A percentile compares a stretch with the other conserved stretches of the same genome.
phyloP scores from a whole-genome alignment of 2,329 filamentous ascomycete genomes.

The Cryphonectria carpinicola region DNA sequence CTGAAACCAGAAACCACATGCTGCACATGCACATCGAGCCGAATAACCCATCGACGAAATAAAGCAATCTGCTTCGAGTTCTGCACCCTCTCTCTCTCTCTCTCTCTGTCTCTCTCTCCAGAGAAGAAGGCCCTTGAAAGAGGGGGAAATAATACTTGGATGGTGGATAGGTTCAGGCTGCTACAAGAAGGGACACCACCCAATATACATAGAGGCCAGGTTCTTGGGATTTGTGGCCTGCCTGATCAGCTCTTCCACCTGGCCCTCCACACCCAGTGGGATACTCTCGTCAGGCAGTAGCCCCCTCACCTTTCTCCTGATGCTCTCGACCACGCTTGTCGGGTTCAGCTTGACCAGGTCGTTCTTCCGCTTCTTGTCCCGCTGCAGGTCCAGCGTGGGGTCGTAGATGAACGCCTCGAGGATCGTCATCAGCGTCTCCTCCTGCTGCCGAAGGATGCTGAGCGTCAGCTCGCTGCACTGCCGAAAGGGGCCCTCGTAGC shows the following conservation, averaged over 20 bases:
- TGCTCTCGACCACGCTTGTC: constrained; percentile 83
- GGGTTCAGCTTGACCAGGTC: constrained; percentile 56
- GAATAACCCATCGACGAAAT: too few species aligned
- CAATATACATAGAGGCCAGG: constrained; percentile 94
- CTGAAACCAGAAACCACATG: too few species aligned
- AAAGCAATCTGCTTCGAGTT: too few species aligned
- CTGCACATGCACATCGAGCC: too few species aligned
- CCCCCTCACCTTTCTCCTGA: constrained; percentile 83
- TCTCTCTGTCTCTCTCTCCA: neutral
- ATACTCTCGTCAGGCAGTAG: constrained; percentile 86
- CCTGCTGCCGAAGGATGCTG: constrained; percentile 80
- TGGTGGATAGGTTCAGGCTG: neutral
- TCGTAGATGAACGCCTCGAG: constrained; percentile 97
- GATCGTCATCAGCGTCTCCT: constrained; percentile 96
- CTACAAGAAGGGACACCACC: constrained; percentile 73
- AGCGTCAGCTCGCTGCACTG: constrained; percentile 90
- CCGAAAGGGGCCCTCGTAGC: constrained; percentile 90
- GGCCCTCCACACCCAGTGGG: constrained; percentile 90
- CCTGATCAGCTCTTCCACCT: constrained; percentile 93
- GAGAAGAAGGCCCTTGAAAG: neutral
- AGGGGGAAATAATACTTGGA: too few species aligned
- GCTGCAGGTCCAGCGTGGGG: constrained; percentile 88
- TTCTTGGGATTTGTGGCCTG: constrained; percentile 82
- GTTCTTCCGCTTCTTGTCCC: constrained; percentile 64
- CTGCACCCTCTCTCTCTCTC: neutral